Percentiles rank a stretch among this genome's conserved stretches.
Evolutionary conservation across 345 rosid genomes (phyloP).

Genomic region (Mercurialis annua): DNA sequence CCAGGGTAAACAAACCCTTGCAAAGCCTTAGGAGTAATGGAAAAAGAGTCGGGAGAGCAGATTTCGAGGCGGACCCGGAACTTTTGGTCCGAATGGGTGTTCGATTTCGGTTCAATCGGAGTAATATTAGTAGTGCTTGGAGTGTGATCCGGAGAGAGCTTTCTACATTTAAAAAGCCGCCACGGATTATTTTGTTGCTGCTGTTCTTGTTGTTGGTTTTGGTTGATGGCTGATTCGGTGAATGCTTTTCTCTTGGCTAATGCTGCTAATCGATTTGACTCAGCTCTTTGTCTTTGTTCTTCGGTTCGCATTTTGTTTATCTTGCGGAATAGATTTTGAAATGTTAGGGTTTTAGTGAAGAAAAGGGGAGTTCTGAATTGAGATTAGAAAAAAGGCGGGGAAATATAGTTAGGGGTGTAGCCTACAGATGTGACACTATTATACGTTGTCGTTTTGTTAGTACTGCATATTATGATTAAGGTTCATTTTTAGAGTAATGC

Average conservation of each 20-base stretch:
- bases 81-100: slow-evolving; percentile 28
- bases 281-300: slow-evolving; percentile 58
- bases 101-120: slow-evolving; percentile 17
- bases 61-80: slow-evolving; percentile 79
- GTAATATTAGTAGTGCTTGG: slow-evolving; percentile 6
- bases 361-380: slow-evolving; percentile 16
- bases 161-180: slow-evolving; percentile 71
- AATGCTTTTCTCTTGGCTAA: slow-evolving; percentile 54
- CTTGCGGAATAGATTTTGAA: not conserved
- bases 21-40: slow-evolving; percentile 48
- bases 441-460: not conserved
- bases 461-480: too few species aligned
- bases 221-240: slow-evolving; percentile 31
- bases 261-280: slow-evolving; percentile 51
- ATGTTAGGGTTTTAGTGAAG: slow-evolving; percentile 24
- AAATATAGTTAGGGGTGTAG: not conserved
- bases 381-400: slow-evolving; percentile 17
- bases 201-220: slow-evolving; percentile 23
- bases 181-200: slow-evolving; percentile 34
- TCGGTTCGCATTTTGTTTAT: slow-evolving; percentile 43
- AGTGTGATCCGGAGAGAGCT: slow-evolving; percentile 29
- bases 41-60: slow-evolving; percentile 81
- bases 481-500: too few species aligned
- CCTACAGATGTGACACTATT: too few species aligned
- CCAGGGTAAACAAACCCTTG: slow-evolving; percentile 57